phyloP scores from a whole-genome alignment of 768 basidiomycete species.

The Sarcodon aspratus region DNA sequence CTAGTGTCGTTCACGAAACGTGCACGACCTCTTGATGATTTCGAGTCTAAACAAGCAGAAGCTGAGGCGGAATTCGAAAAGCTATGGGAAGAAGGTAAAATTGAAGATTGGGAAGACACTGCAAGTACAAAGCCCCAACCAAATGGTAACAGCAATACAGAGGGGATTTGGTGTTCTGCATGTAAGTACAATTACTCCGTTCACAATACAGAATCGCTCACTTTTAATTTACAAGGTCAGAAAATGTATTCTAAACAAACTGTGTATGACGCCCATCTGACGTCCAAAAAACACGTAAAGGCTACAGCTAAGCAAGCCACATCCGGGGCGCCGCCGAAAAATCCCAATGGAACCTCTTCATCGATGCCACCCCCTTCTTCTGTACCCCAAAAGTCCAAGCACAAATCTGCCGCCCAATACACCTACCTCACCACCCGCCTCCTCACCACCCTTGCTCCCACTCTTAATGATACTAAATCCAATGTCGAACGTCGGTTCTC shows the following conservation, averaged over 20 bases:
- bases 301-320: slow-evolving; percentile 64
- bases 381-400: slow-evolving; percentile 29
- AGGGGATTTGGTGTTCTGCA: slow-evolving; percentile 86
- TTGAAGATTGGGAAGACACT: slow-evolving; percentile 63
- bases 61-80: slow-evolving; percentile 60
- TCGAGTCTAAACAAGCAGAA: slow-evolving; percentile 54
- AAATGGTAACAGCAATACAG: slow-evolving; percentile 35
- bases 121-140: slow-evolving; percentile 24
- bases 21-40: slow-evolving; percentile 73
- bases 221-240: slow-evolving; percentile 55
- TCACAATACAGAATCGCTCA: slow-evolving; percentile 2
- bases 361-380: slow-evolving; percentile 24
- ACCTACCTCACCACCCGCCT: slow-evolving; percentile 64
- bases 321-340: slow-evolving; percentile 28
- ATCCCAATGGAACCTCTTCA: slow-evolving; percentile 46
- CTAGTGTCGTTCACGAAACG: slow-evolving; percentile 79
- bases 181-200: slow-evolving; percentile 43
- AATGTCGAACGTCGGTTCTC: slow-evolving; percentile 97
- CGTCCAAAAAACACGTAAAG: slow-evolving; percentile 93
- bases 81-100: slow-evolving; percentile 70
- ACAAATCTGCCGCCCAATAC: slow-evolving; percentile 55
- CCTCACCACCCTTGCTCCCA: slow-evolving; percentile 48
- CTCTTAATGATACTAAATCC: slow-evolving; percentile 81
- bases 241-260: slow-evolving; percentile 95
- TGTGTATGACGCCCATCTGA: slow-evolving; percentile 92